Evolutionary conservation across 495 filamentous ascomycete species (phyloP).

Genomic region (Ascodesmis nigricans): DNA sequence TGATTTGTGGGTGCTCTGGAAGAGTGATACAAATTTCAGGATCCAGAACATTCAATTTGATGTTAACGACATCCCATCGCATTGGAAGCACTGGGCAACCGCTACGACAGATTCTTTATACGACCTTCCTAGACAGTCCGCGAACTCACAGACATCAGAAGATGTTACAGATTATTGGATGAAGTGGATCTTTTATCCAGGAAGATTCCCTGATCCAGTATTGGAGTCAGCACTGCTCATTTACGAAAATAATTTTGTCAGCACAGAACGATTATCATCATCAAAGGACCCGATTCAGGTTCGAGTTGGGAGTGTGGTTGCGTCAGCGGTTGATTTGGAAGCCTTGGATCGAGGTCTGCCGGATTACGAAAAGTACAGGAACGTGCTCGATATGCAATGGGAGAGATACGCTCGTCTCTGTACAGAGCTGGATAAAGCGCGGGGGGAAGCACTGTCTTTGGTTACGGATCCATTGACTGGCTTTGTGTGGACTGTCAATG

Average conservation of each 20-base stretch:
- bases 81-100: conserved; percentile 56
- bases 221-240: conserved; percentile 40
- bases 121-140: conserved; percentile 32
- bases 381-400: conserved; percentile 64
- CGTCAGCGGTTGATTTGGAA: conserved; percentile 15
- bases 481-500: conserved; percentile 61
- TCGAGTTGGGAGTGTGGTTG: conserved; percentile 15
- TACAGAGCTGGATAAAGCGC: conserved; percentile 62
- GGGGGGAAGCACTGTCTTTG: conserved; percentile 56
- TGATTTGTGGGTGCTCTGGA: conserved; percentile 72
- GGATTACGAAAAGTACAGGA: conserved; percentile 48
- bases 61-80: conserved; percentile 28
- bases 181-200: conserved; percentile 58
- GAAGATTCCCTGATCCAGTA: conserved; percentile 48
- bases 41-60: conserved; percentile 43
- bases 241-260: conserved; percentile 18
- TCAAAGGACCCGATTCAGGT: conserved; percentile 14
- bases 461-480: conserved; percentile 45
- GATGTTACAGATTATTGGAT: conserved; percentile 47
- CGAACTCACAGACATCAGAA: conserved; percentile 34
- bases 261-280: too few species aligned
- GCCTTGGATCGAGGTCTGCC: conserved; percentile 31
- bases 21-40: conserved; percentile 56
- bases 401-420: conserved; percentile 67
- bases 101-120: conserved; percentile 41